These are phyloP conservation scores for Boletus speciosus DNA, from an alignment of 768 basidiomycete genomes.

Conservation along the genomic window DNA sequence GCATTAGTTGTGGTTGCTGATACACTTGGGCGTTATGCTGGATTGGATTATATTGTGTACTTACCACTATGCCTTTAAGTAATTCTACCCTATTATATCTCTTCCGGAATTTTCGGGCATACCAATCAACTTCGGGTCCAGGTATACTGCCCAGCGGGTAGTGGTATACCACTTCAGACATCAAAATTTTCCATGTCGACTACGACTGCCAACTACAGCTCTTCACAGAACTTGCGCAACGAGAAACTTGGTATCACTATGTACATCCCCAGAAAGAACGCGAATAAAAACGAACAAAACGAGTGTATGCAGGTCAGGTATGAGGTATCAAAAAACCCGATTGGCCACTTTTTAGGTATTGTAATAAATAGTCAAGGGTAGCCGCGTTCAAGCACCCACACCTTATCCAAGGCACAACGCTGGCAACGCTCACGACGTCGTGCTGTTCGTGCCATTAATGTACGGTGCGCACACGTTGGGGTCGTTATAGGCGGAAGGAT, in stretches of 20 bases:
- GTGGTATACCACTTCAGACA: no score
- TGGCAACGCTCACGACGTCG: slow-evolving; percentile 3
- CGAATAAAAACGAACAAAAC: background rate
- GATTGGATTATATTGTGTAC: background rate
- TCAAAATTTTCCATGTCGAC: no score
- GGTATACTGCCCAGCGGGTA: no score
- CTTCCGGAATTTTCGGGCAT: no score
- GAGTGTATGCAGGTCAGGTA: background rate
- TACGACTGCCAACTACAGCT: no score
- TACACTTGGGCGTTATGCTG: background rate
- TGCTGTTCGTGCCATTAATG: slow-evolving; percentile 17
- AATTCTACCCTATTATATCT: background rate
- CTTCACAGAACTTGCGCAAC: background rate
- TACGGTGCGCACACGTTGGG: slow-evolving; percentile 64
- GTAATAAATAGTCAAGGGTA: background rate
- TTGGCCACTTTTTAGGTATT: background rate
- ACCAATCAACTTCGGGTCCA: no score
- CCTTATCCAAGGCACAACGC: no score
- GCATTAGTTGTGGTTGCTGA: background rate
- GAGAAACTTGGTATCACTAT: background rate
- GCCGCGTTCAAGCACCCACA: background rate
- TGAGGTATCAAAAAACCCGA: background rate
- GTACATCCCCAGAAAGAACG: background rate
- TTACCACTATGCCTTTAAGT: background rate
- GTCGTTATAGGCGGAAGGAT: slow-evolving; percentile 56